Percentiles rank a stretch among this genome's conserved stretches.
phyloP scores from a whole-genome alignment of 768 basidiomycete species.

The Lentinula edodes region DNA sequence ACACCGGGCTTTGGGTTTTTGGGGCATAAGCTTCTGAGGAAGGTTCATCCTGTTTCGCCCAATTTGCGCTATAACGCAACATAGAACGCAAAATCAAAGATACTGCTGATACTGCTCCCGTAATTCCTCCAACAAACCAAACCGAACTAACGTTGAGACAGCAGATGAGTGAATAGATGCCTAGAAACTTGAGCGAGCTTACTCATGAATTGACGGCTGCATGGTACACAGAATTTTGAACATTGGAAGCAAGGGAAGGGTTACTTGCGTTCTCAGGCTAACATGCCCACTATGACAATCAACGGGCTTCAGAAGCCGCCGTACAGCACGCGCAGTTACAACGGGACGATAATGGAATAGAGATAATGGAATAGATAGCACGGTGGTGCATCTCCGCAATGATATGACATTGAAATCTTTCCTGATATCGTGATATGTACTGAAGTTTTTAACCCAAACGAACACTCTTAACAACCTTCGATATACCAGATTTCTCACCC shows the following conservation, averaged over 20 bases:
- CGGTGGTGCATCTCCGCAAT: no score
- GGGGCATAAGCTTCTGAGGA: background rate
- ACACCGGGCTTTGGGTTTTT: background rate
- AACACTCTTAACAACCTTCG: conserved; percentile 83
- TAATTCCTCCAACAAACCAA: background rate
- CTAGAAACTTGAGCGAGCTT: background rate
- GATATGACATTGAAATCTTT: background rate
- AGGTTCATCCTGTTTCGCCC: background rate
- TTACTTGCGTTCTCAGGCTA: background rate
- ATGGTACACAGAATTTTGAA: background rate
- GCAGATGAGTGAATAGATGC: background rate
- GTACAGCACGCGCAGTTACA: background rate
- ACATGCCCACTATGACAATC: background rate
- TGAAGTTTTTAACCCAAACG: conserved; percentile 43
- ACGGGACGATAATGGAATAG: background rate
- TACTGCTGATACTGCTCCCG: background rate
- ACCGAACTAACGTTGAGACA: background rate
- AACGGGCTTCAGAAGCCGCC: background rate
- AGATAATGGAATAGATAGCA: background rate
- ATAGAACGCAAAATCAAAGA: background rate
- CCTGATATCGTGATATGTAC: background rate
- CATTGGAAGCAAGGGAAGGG: background rate
- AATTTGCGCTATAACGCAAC: background rate
- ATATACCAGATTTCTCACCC: conserved; percentile 92
- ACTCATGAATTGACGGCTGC: background rate